Evolutionary conservation across 23 red algal species (phyloP).

Genomic region (Cyanidium caldarium): DNA sequence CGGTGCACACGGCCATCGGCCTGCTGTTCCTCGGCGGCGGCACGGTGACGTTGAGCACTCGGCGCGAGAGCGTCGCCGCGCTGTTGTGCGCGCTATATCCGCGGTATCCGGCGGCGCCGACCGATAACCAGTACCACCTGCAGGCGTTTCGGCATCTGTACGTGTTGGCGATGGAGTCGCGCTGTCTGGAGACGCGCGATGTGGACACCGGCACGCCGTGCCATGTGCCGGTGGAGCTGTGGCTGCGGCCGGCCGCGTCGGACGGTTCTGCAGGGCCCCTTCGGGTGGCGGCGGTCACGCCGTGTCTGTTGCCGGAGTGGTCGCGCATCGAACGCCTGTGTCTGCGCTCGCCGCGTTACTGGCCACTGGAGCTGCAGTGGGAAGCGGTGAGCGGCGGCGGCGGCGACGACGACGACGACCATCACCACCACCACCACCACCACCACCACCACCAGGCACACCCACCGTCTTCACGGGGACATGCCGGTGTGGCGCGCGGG

Average conservation of each 20-base stretch:
- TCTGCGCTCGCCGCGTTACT: conserved; percentile 54
- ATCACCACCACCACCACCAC: too few relatives aligned
- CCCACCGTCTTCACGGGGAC: too few relatives aligned
- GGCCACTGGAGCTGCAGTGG: conserved; percentile 6
- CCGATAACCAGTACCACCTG: conserved; percentile 87
- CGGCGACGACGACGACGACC: too few relatives aligned
- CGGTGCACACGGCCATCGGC: conserved; percentile 56
- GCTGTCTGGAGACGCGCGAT: conserved; percentile 62
- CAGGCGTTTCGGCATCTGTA: conserved; percentile 93
- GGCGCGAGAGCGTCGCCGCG: conserved; percentile 27
- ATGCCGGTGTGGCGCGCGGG: too few relatives aligned
- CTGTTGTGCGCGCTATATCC: conserved; percentile 67
- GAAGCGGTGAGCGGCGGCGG: too few relatives aligned
- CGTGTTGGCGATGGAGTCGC: conserved; percentile 57
- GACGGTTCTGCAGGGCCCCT: too few relatives aligned
- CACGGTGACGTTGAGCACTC: conserved; percentile 38
- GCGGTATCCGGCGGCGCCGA: conserved; percentile 36
- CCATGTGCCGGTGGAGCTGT: conserved; percentile 49
- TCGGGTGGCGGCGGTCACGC: conserved; percentile 30
- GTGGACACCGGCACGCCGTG: conserved; percentile 55
- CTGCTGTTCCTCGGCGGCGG: conserved; percentile 81
- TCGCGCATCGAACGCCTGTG: conserved; percentile 12
- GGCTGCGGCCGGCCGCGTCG: too few relatives aligned
- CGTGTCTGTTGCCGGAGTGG: conserved; percentile 60
- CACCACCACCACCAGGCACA: too few relatives aligned